Conservation (phyloP, 805 yeast genomes). For the Saccharomycopsis sp. region DNA sequence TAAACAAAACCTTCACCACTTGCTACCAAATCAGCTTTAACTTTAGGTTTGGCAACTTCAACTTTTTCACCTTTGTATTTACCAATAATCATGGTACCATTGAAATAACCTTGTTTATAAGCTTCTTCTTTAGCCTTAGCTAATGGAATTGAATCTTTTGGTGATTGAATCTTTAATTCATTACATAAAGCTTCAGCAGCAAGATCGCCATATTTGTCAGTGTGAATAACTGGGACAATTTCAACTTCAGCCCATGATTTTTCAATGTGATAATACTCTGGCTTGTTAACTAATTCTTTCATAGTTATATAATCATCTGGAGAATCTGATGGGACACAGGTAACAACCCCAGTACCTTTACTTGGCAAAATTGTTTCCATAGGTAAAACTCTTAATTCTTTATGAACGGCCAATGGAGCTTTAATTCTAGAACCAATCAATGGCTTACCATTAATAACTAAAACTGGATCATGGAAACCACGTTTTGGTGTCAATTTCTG, state of each 20-base stretch:
- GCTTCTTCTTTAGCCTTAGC: conserved; percentile 92
- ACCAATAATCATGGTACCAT: conserved; percentile 77
- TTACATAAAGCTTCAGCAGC: conserved; percentile 82
- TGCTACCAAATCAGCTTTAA: conserved; percentile 72
- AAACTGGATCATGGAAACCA: conserved; percentile 62
- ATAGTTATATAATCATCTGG: conserved; percentile 94
- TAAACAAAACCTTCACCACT: conserved; percentile 79
- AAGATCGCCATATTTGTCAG: conserved; percentile 81
- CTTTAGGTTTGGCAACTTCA: conserved; percentile 83
- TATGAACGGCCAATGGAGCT: conserved; percentile 73
- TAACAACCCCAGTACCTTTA: conserved; percentile 98
- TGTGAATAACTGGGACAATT: conserved; percentile 63
- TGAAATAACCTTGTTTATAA: conserved; percentile 94
- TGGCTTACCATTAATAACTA: conserved; percentile 57
- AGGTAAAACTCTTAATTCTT: conserved; percentile 77
- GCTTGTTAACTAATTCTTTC: conserved; percentile 76
- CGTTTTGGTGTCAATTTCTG: conserved; percentile 88
- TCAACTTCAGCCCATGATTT: conserved; percentile 80
- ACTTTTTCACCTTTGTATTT: conserved; percentile 83
- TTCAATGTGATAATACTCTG: conserved; percentile 82
- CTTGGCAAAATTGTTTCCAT: conserved; percentile 94
- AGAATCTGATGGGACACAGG: conserved; percentile 98
- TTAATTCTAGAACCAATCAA: conserved; percentile 81
- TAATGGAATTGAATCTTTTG: conserved; percentile 81
- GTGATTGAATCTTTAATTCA: conserved; percentile 85